Percentiles rank a stretch among this genome's conserved stretches.
Evolutionary conservation across 1,284 basidiomycete genomes (phyloP).

Genomic region (Grifola frondosa): DNA sequence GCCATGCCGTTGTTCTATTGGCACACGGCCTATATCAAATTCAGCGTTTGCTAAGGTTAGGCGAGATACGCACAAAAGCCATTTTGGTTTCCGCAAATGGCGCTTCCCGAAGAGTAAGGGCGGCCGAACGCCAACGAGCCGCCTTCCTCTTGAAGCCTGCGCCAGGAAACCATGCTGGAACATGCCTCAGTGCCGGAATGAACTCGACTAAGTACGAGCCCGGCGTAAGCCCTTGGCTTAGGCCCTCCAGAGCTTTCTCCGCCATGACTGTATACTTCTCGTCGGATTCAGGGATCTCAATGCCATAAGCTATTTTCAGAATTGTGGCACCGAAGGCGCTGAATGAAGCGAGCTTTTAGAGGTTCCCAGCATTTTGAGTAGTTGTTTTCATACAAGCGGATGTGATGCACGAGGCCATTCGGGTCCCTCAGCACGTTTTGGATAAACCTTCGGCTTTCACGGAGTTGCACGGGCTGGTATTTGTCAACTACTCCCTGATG

Average conservation of each 20-base stretch:
- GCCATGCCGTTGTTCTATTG: background rate
- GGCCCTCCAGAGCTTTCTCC: conserved; percentile 3
- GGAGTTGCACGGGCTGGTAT: background rate
- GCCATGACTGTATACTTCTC: conserved; percentile 17
- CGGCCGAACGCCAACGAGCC: conserved; percentile 4
- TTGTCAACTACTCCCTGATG: background rate
- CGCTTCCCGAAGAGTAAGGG: conserved; percentile 3
- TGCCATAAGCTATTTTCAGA: conserved; percentile 33
- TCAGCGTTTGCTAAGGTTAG: background rate
- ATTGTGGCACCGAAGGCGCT: conserved; percentile 32
- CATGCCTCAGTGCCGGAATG: conserved; percentile 13
- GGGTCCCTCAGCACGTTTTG: background rate
- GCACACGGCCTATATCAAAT: background rate
- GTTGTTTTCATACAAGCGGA: conserved; percentile 2
- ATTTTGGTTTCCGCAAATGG: conserved; percentile 8
- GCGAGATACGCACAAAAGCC: conserved; percentile 11
- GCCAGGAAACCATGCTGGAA: conserved; percentile 21
- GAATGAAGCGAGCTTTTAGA: background rate
- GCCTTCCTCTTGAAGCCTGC: conserved; percentile 10
- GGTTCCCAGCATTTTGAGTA: no score
- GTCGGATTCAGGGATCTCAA: conserved; percentile 23
- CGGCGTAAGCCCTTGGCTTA: conserved; percentile 8
- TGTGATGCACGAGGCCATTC: background rate
- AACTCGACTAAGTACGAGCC: conserved; percentile 20
- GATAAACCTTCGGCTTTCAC: background rate